Base-by-base conservation (phyloP, 1,284 basidiomycete species). In the Tylopilus orsonianus region DNA sequence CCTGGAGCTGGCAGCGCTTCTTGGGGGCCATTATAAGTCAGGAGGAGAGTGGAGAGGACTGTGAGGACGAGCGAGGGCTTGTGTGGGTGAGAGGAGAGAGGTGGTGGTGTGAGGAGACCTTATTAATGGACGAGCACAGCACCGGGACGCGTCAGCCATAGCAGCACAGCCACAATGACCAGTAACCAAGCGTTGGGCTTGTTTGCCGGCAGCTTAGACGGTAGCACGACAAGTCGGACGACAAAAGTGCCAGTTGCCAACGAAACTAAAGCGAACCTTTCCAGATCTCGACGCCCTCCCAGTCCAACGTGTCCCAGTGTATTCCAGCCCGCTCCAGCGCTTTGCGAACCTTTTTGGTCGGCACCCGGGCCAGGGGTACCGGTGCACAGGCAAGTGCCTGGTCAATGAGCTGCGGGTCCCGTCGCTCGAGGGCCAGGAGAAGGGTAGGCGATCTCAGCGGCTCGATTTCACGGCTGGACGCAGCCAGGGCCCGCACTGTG, bases 1-100 rank as follows among this genome's bases (percentile, higher is more conserved):
- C 65, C 58, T 81, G 79, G 68, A 84, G 79, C 68, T 90, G 85
- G 75, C 89, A 91, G 62, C 88, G 87, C 68, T 89, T 89, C 85
- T 89, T 91, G 62, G 79, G 75, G 59, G 87, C 75, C 88, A 90
- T 91, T 44, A 29, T 37, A 27, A 26, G 53, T 39, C 6, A 19
- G 2, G 20, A 48, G 61, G 19, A 4, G 8, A 13, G 13, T 0
- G 6, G 14, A 58, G 14, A 49, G 38, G 12, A 36, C 0, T 14
- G 20, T 4, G 29, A 30, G 16, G 4, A n/a, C 1, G 37, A 19
- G 26, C 7, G 13, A 33, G 23, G 9, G 23, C 55, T 43, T 41
- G 56, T 50, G 35, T 14, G 50, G 13, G 20, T 34, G 26, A 13
- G 22, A 5, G 34, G 13, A 13, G 22, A 24, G 16, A 23, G 30